phyloP scores from a whole-genome alignment of 345 rosid species.

The Cardamine chenopodiifolia region DNA sequence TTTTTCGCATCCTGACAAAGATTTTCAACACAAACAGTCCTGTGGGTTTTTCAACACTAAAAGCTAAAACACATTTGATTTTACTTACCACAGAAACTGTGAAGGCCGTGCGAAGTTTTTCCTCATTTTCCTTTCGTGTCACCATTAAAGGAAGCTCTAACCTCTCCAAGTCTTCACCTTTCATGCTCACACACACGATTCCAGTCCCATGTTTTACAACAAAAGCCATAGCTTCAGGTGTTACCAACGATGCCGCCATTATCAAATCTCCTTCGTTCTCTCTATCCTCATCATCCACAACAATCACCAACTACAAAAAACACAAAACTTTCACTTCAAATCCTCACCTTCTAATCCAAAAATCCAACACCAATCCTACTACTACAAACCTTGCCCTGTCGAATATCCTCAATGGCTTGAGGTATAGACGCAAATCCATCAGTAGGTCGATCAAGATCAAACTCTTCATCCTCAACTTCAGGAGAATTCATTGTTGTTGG shows the following conservation, averaged over 20 bases:
- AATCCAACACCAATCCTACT: conserved; percentile 12
- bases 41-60: neutral
- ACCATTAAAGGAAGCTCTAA: conserved; percentile 92
- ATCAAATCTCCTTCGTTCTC: conserved; percentile 95
- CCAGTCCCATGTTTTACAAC: conserved; percentile 92
- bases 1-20: conserved; percentile 63
- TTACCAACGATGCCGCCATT: conserved; percentile 78
- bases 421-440: conserved; percentile 67
- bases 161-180: conserved; percentile 74
- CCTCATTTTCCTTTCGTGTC: conserved; percentile 76
- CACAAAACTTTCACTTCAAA: neutral
- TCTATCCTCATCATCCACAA: conserved; percentile 93
- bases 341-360: conserved; percentile 1
- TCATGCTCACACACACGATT: conserved; percentile 90
- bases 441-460: conserved; percentile 65
- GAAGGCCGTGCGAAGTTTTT: conserved; percentile 79
- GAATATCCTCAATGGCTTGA: conserved; percentile 78
- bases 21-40: neutral
- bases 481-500: conserved; percentile 38
- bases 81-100: conserved; percentile 80
- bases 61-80: neutral
- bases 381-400: conserved; percentile 66
- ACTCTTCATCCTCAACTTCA: conserved; percentile 53
- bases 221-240: conserved; percentile 89
- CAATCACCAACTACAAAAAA: conserved; percentile 63